Evolutionary conservation across 805 yeast species (phyloP), one percentile per base, ranked within the genome.

Genomic region (Starmerella sp.): DNA sequence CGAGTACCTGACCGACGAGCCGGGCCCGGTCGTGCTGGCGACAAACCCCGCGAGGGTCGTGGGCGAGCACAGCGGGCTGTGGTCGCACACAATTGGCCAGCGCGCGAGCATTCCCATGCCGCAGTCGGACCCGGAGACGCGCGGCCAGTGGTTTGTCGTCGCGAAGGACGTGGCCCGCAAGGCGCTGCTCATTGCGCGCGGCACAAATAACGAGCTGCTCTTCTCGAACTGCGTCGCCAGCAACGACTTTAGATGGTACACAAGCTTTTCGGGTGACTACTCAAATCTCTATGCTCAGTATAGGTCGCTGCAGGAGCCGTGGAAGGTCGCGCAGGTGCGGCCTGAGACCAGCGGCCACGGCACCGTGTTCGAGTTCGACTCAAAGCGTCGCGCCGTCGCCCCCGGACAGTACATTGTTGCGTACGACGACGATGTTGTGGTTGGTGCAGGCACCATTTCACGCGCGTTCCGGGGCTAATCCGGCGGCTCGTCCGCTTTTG

Each of bases 71-170:
- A 71, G 77, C 31, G 98, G 98, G 0, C 66, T 93, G 9, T 93
- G 97, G 97, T 81, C 85, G 48, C 91, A 87, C n/a, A 93, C 98
- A 0, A 80, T 91, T 28, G 98, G 98, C 0, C 97, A 93, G 69
- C 79, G 82, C 58, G 77, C 83, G 15, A 81, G 90, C 4, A 69
- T 89, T 1, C 76, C 87, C 0, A 78, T 91, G 86, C 97, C 97
- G 0, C 97, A 93, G 67, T 91, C 90, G 0, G 82, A 84, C 60
- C 90, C 90, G 0, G 66, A 68, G 6, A 82, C 77, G 60, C 73
- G 77, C 45, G 97, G 97, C 0, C 73, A 79, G 1, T 93, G 98
- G 98, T 87, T 81, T 67, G 87, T 90, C 1, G 78, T 85, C 60
- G 89, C 77, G 28, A 93, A 93, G 65, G 69, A 79, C 35, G 66